A percentile compares a stretch with the other conserved stretches of the same genome.
These are phyloP conservation scores for Fusarium buxicola DNA, from an alignment of 2,329 filamentous ascomycete genomes.

Conservation along the genomic window DNA sequence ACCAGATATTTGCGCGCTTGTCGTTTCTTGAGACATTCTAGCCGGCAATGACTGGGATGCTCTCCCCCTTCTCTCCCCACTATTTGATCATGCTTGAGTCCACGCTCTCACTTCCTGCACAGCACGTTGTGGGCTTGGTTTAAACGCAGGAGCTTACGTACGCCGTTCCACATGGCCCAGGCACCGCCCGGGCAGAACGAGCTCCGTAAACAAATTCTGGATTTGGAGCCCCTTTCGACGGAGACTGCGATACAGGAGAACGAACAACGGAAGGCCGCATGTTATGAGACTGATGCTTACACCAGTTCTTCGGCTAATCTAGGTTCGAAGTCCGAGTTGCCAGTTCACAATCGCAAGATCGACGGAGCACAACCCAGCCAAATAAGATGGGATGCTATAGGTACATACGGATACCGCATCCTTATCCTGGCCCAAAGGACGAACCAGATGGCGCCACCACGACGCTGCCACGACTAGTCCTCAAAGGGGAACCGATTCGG, in stretches of 20 bases:
- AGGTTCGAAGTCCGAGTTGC: not conserved
- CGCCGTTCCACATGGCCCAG: constrained; percentile 39
- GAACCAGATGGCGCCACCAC: constrained; percentile 38
- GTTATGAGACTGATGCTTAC: not conserved
- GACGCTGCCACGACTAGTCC: constrained; percentile 13
- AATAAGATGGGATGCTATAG: constrained; percentile 26
- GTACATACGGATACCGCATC: constrained; percentile 7
- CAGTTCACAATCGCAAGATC: constrained; percentile 12
- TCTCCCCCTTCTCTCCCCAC: constrained; percentile 36
- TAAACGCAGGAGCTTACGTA: constrained; percentile 42
- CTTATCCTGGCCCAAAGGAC: not conserved
- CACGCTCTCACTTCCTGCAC: constrained; percentile 40
- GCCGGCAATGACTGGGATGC: constrained; percentile 36
- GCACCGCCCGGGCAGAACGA: constrained; percentile 24
- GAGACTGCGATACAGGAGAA: not conserved
- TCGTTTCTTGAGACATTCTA: constrained; percentile 47
- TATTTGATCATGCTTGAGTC: constrained; percentile 27
- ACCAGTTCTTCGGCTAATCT: not conserved
- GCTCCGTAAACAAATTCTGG: constrained; percentile 23
- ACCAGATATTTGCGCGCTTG: constrained; percentile 39
- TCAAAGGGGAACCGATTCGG: constrained; percentile 16
- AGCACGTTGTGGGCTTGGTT: constrained; percentile 15
- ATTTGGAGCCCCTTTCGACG: constrained; percentile 19
- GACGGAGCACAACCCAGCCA: constrained; percentile 11
- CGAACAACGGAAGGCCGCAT: not conserved